A percentile compares a stretch with the other conserved stretches of the same genome.
Conservation (phyloP, 2,329 filamentous ascomycete species). For the Aspergillus phoenicis region DNA sequence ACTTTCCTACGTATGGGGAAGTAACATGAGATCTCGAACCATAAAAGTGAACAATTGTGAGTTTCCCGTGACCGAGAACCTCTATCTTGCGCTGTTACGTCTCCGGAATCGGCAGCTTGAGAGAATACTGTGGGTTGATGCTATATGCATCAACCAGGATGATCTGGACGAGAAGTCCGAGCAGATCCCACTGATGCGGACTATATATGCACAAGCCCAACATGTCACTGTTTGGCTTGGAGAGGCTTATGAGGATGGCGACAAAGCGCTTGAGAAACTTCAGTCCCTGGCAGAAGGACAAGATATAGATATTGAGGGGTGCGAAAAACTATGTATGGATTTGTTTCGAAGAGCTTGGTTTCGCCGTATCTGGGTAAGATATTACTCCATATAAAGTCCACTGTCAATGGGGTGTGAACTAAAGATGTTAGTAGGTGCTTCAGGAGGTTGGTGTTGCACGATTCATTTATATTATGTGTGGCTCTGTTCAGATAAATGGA, state of each 20-base stretch:
- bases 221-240: conserved; percentile 7
- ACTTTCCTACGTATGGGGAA: conserved; percentile 4
- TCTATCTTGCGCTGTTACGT: background rate
- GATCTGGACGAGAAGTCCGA: background rate
- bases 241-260: background rate
- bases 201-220: background rate
- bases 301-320: background rate
- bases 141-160: too few relatives aligned
- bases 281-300: background rate
- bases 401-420: too few relatives aligned
- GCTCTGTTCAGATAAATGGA: too few relatives aligned
- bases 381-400: rapidly evolving
- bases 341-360: conserved; percentile 3
- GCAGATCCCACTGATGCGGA: background rate
- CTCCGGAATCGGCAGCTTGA: background rate
- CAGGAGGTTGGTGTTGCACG: too few relatives aligned
- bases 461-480: too few relatives aligned
- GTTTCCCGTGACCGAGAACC: background rate
- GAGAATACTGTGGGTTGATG: background rate
- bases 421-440: too few relatives aligned
- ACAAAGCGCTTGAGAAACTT: background rate
- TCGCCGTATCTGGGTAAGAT: conserved; percentile 9
- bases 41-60: background rate
- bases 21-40: background rate
- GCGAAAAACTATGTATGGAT: rapidly evolving